Percentiles rank a stretch among this genome's conserved stretches.
Conservation (phyloP, 2,329 filamentous ascomycete species). For the Alternaria novae-zelandiae region DNA sequence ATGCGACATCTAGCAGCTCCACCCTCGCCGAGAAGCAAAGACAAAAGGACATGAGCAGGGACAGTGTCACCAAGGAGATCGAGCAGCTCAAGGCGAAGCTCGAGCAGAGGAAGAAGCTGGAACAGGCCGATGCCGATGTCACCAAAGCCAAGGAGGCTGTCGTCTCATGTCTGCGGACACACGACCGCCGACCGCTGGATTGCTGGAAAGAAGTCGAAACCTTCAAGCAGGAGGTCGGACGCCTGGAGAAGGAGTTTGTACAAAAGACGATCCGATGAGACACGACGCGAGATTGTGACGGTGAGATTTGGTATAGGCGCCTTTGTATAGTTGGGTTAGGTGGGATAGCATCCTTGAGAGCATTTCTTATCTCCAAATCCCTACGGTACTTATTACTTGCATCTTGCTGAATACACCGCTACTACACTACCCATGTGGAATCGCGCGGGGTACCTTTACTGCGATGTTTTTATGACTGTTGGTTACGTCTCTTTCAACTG, state of each 20-base stretch:
- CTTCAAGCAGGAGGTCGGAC: conserved; percentile 88
- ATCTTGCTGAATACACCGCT: background rate
- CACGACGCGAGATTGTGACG: background rate
- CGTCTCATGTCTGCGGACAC: conserved; percentile 78
- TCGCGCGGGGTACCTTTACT: background rate
- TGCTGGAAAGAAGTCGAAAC: conserved; percentile 92
- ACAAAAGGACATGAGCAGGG: conserved; percentile 57
- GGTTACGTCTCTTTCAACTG: background rate
- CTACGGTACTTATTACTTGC: background rate
- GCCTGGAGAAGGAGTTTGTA: conserved; percentile 86
- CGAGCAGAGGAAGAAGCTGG: conserved; percentile 62
- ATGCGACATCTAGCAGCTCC: conserved; percentile 44
- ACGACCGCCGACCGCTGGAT: conserved; percentile 88
- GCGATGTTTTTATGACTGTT: background rate
- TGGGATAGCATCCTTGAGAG: conserved; percentile 12
- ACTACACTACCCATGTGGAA: background rate
- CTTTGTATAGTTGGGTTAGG: conserved; percentile 33
- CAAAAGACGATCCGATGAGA: conserved; percentile 71
- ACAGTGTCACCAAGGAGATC: conserved; percentile 64
- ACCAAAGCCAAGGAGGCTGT: conserved; percentile 78
- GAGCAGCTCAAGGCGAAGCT: conserved; percentile 60
- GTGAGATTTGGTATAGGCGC: background rate
- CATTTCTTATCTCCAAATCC: background rate
- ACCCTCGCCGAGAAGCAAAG: conserved; percentile 50
- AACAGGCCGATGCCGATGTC: conserved; percentile 72